Base-by-base conservation (phyloP, 2,329 filamentous ascomycete genomes). In the Arthrobotrys pseudoclavata region DNA sequence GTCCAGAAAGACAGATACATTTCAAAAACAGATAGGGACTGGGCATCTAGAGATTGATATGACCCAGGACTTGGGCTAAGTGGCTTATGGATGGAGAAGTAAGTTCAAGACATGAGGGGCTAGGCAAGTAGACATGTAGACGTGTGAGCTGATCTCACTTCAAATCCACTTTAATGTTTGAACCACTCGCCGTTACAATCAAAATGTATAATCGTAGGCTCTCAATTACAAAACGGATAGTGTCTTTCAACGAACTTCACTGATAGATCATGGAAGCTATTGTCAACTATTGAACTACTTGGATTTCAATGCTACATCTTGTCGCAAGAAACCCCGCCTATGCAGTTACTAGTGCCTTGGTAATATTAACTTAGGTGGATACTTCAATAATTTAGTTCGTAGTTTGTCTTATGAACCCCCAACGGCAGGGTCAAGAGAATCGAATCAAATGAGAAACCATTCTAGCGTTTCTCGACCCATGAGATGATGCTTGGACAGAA, bases 391-490 rank as follows among this genome's bases (percentile, higher is more conserved):
- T 50, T 24, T 50, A 64, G 22, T 57, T 48, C 61, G 45, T 55
- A 61, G 69, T 52, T 69, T 53, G 70, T 76, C 52, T 61, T 52
- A 66, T 67, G 72, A 50, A 60, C 42, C 26, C 40, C 45, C 67
- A 48, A 37, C 50, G 66, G 69, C 74, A 60, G 72, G 72, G 66
- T 71, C 15, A 31, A 64, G 52, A 31, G 52, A 68, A 71, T 63
- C 47, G 53, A 63, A 77, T 77, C 70, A 69, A 61, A 63, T 20
- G 48, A 34, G 61, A 69, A 26, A 18, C 18, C 29, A 26, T 45
- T 64, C 74, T 70, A 52, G 68, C 45, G 53, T 70, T 70, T 69
- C 50, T 10, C 10, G 22, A 31, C 48, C 42, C 62, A 71, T 70
- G 61, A 66, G 61, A 63, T 71, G 45, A 60, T 62, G 50, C 29